A percentile compares a stretch with the other conserved stretches of the same genome.
Conservation (phyloP, 2,329 filamentous ascomycete species). For the Hypoxylon sp. region DNA sequence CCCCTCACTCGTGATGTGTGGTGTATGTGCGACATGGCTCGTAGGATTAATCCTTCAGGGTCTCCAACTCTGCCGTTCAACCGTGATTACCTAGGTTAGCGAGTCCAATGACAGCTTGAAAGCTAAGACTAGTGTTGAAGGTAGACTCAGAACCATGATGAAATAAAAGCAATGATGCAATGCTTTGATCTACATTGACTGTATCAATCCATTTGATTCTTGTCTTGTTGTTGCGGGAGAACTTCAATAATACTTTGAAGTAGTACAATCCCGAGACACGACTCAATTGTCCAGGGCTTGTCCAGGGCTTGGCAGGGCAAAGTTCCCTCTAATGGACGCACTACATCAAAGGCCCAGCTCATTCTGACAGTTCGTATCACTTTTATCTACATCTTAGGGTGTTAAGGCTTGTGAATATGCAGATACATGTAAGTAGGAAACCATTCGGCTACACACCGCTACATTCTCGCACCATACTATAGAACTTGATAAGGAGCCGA, state of each 20-base stretch:
- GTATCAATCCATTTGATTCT: neutral
- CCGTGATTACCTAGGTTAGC: constrained; percentile 16
- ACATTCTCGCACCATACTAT: neutral
- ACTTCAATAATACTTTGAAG: constrained; percentile 11
- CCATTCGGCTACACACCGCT: constrained; percentile 3
- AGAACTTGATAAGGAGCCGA: neutral
- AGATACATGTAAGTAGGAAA: neutral
- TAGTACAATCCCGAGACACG: constrained; percentile 13
- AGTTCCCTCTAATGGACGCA: constrained; percentile 30
- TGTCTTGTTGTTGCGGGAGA: constrained; percentile 4
- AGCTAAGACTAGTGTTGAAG: constrained; percentile 8
- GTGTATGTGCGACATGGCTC: constrained; percentile 24
- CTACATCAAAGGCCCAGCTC: constrained; percentile 20
- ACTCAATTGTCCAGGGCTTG: constrained; percentile 15
- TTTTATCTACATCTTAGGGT: neutral
- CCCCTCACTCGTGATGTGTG: constrained; percentile 36
- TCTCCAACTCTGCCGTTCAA: constrained; percentile 21
- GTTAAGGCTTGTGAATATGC: no score
- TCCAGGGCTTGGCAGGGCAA: constrained; percentile 41
- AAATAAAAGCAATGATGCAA: constrained; percentile 33
- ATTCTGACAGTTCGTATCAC: constrained; percentile 26
- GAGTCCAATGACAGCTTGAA: constrained; percentile 9
- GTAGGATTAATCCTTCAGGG: constrained; percentile 33
- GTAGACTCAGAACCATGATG: constrained; percentile 12
- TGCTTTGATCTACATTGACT: constrained; percentile 25